Evolutionary conservation across 164 flowering plant genomes (phyloP).

Genomic region (Houttuynia cordata): DNA sequence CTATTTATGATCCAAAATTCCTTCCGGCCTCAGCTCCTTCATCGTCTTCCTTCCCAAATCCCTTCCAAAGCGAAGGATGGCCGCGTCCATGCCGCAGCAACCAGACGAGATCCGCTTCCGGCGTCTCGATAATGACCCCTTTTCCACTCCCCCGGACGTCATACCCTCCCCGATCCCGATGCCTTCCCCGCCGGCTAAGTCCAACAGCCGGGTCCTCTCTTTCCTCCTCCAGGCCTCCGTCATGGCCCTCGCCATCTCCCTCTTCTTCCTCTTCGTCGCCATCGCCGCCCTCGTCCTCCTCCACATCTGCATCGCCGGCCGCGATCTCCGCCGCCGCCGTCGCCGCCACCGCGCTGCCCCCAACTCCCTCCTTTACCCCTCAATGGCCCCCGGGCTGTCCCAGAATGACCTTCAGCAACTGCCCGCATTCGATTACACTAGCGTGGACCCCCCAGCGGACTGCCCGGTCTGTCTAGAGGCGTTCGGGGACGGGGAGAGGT

Average conservation of each 20-base stretch:
- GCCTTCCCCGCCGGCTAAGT: conserved; percentile 16
- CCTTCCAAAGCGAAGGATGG: no score
- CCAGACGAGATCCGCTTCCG: no score
- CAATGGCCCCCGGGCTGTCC: conserved; percentile 16
- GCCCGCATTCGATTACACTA: conserved; percentile 22
- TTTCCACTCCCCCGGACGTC: no score
- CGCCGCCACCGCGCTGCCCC: neutral
- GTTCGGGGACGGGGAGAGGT: conserved; percentile 33
- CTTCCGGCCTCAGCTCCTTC: no score
- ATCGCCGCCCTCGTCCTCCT: conserved; percentile 39
- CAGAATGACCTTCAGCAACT: conserved; percentile 19
- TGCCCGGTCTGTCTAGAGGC: conserved; percentile 56
- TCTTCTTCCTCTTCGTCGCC: conserved; percentile 54
- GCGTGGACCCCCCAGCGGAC: conserved; percentile 6
- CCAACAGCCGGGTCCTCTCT: conserved; percentile 33
- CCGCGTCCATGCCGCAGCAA: no score
- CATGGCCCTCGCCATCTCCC: conserved; percentile 37
- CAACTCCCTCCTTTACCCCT: neutral
- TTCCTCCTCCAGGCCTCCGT: conserved; percentile 35
- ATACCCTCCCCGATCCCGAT: no score
- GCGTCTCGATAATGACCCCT: no score
- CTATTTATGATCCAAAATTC: no score
- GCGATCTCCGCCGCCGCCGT: conserved; percentile 22
- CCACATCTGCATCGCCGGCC: conserved; percentile 33
- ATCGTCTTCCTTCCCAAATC: no score